Conservation (phyloP, 2,329 filamentous ascomycete genomes). For the Xenosphaeropsis pyriputrescens region DNA sequence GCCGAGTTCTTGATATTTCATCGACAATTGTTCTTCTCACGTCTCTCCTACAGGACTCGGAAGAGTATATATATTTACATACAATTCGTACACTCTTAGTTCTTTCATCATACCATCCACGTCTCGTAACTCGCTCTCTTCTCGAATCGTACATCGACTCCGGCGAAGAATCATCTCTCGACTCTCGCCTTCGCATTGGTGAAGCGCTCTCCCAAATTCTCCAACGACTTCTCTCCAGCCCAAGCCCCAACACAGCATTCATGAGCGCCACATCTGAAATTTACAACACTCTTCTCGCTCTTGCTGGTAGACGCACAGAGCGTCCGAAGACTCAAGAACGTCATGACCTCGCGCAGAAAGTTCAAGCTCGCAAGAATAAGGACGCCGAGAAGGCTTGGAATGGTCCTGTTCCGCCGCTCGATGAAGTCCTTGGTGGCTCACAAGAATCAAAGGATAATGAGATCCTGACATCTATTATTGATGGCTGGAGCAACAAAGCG, state of each 20-base stretch:
- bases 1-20: constrained; percentile 50
- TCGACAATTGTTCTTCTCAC: constrained; percentile 48
- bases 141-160: constrained; percentile 54
- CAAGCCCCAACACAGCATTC: constrained; percentile 24
- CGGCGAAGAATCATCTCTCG: constrained; percentile 39
- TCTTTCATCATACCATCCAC: constrained; percentile 45
- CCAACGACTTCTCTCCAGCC: constrained; percentile 23
- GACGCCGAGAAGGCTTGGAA: constrained; percentile 39
- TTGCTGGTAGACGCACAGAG: constrained; percentile 48
- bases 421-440: constrained; percentile 19
- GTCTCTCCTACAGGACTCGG: constrained; percentile 46
- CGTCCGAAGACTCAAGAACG: constrained; percentile 42
- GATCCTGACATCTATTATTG: constrained; percentile 41
- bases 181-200: constrained; percentile 52
- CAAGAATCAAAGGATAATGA: constrained; percentile 22
- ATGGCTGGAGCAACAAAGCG: constrained; percentile 51
- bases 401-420: constrained; percentile 32
- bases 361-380: constrained; percentile 30
- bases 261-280: constrained; percentile 38
- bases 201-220: constrained; percentile 52
- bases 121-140: constrained; percentile 44
- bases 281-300: constrained; percentile 41
- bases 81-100: constrained; percentile 47
- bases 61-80: constrained; percentile 59
- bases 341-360: constrained; percentile 34